These are phyloP conservation scores for Collybia sordida DNA, from an alignment of 768 basidiomycete genomes.

Conservation along the genomic window DNA sequence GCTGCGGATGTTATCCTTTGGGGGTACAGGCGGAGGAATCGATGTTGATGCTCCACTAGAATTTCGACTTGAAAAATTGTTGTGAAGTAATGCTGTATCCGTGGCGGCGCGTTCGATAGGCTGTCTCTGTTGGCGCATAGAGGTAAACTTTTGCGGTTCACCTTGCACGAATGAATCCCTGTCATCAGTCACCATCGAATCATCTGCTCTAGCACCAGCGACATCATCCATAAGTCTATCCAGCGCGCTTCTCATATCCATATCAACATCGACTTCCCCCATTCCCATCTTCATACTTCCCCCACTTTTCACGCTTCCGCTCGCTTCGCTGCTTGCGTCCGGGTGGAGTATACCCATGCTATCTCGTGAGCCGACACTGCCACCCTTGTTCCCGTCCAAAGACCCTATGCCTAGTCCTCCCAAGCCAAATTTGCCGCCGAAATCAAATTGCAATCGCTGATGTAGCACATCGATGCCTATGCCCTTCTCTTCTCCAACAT, in stretches of 20 bases:
- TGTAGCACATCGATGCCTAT: conserved; percentile 26
- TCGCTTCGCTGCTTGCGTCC: conserved; percentile 5
- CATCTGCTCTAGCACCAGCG: conserved; percentile 39
- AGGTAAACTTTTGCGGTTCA: conserved; percentile 19
- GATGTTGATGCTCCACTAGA: conserved; percentile 42
- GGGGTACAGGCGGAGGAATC: conserved; percentile 49
- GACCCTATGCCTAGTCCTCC: conserved; percentile 32
- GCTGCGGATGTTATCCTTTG: conserved; percentile 64
- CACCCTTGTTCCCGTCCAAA: conserved; percentile 7
- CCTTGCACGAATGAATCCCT: conserved; percentile 36
- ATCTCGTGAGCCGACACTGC: conserved; percentile 2
- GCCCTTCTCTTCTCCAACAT: conserved; percentile 24
- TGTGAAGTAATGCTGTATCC: conserved; percentile 44
- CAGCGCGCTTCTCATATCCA: conserved; percentile 73
- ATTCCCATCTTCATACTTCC: conserved; percentile 37
- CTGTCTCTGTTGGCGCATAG: conserved; percentile 7
- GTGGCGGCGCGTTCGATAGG: conserved; percentile 49
- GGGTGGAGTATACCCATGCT: not conserved
- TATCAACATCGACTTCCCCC: conserved; percentile 55
- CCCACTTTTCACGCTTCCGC: conserved; percentile 24
- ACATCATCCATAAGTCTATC: conserved; percentile 76
- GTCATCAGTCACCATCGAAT: conserved; percentile 42
- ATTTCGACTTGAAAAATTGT: conserved; percentile 37
- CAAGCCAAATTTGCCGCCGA: conserved; percentile 47
- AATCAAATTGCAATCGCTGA: conserved; percentile 39